These are phyloP conservation scores for Aspergillus fructus DNA, from an alignment of 2,329 filamentous ascomycete genomes.

Conservation along the genomic window DNA sequence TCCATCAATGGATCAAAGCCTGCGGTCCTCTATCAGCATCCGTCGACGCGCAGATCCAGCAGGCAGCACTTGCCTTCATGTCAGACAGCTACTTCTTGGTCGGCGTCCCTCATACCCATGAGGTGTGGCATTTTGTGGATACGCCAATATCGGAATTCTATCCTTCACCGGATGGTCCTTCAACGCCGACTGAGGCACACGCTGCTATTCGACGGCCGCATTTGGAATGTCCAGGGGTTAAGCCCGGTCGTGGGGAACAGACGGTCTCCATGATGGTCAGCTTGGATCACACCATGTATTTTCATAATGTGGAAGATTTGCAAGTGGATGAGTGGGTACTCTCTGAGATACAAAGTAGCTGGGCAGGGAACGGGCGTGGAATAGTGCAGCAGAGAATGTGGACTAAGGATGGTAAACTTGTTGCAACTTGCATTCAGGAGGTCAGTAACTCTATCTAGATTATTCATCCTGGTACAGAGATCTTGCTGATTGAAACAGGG, in stretches of 20 bases:
- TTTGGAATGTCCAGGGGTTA: neutral
- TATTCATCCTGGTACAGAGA: neutral
- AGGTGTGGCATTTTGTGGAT: neutral
- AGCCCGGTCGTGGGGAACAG: too few species aligned
- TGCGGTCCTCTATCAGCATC: neutral
- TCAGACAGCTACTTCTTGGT: conserved; percentile 17
- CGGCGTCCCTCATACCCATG: conserved; percentile 8
- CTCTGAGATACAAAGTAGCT: neutral
- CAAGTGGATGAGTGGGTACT: neutral
- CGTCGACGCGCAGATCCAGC: neutral
- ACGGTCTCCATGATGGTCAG: neutral
- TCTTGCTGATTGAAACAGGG: neutral
- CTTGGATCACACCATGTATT: neutral
- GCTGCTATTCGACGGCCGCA: neutral
- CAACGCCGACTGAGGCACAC: neutral
- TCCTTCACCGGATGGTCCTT: neutral
- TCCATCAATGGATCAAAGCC: neutral
- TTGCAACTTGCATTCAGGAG: neutral
- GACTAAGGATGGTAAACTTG: neutral
- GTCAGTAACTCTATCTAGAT: neutral
- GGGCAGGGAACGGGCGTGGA: neutral
- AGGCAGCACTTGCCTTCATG: conserved; percentile 16
- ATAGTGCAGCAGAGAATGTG: neutral
- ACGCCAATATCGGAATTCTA: neutral
- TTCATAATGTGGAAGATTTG: neutral